Evolutionary conservation across 1,139 yeast genomes (phyloP), one percentile per base, ranked within the genome.

Genomic region (Taphrina confusa): DNA sequence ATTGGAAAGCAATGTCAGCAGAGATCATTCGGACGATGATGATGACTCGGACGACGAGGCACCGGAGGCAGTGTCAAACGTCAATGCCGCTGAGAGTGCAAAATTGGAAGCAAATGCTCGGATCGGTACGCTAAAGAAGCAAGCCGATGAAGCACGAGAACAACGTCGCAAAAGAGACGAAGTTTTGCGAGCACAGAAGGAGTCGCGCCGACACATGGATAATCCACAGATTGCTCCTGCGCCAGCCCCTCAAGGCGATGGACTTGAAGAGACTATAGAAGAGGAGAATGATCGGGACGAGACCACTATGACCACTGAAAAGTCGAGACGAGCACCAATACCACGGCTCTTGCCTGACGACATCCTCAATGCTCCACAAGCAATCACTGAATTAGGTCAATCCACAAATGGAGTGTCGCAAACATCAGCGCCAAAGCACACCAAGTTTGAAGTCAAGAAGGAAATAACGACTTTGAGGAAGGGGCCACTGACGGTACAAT

Each of bases 271-370:
- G n/a, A 5, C 49, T 9, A 9, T 12, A 3, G 46, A 37, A 12
- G 40, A 28, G n/a, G 40, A 28, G 12, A 16, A 8, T 9, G 25
- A 30, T 11, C 40, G 20, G 9, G 25, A 12, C 11, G 27, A 16
- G 4, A n/a, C 9, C 5, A 18, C 22, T 2, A 8, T 12, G 18
- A 6, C 20, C n/a, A n/a, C n/a, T n/a, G n/a, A n/a, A n/a, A 18
- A 6, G 4, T 22, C 46, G 22, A n/a, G 23, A 37, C n/a, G 27
- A 37, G 33, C 27, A 18, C 33, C 25, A 11, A 9, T 54, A 9
- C 58, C 58, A 5, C 42, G 58, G 12, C 12, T 54, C 28, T 36
- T 54, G 28, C 58, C 58, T 9, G 58, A 54, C 16, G 50, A 42
- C 23, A 36, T 54, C 12, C 58, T 54, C 28, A 44, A 54, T 23